Percentiles rank a stretch among this genome's conserved stretches.
These are phyloP conservation scores for Termitomyces sp. DNA, from an alignment of 768 basidiomycete species.

Conservation along the genomic window DNA sequence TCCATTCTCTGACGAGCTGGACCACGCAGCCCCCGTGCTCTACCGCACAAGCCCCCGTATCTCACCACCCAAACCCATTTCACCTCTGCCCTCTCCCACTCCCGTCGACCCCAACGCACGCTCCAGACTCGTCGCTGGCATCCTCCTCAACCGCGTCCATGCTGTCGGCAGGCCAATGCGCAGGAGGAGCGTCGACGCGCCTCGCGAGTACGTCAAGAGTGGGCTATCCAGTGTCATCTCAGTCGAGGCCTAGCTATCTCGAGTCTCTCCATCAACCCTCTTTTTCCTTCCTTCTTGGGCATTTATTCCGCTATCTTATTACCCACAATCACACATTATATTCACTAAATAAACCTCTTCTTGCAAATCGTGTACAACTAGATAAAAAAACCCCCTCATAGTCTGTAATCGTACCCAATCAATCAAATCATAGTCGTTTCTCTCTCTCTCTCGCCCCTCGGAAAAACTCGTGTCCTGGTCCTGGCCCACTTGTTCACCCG, in stretches of 20 bases:
- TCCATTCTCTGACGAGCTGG: constrained; percentile 15
- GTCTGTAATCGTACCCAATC: constrained; percentile 1
- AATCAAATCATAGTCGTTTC: background rate
- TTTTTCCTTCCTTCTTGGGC: background rate
- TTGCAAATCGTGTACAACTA: background rate
- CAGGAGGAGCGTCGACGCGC: constrained; percentile 25
- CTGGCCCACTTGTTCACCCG: no score
- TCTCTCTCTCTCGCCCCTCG: background rate
- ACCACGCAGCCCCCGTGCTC: background rate
- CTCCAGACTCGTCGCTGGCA: constrained; percentile 51
- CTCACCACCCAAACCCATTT: no score
- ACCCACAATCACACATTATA: background rate
- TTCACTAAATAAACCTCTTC: no score
- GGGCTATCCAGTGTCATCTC: constrained; percentile 45
- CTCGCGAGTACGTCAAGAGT: constrained; percentile 45
- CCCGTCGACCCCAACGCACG: constrained; percentile 22
- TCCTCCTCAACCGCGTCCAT: constrained; percentile 48
- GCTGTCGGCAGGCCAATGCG: constrained; percentile 48
- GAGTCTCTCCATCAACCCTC: background rate
- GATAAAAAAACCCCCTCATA: background rate
- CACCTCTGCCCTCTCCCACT: background rate
- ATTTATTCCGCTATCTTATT: constrained; percentile 1
- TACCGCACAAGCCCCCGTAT: background rate
- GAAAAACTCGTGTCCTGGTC: background rate
- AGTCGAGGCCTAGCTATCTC: constrained; percentile 26